Percentiles rank a stretch among this genome's conserved stretches.
These are phyloP conservation scores for Cardamine chenopodiifolia DNA, from an alignment of 345 rosid species.

Conservation along the genomic window DNA sequence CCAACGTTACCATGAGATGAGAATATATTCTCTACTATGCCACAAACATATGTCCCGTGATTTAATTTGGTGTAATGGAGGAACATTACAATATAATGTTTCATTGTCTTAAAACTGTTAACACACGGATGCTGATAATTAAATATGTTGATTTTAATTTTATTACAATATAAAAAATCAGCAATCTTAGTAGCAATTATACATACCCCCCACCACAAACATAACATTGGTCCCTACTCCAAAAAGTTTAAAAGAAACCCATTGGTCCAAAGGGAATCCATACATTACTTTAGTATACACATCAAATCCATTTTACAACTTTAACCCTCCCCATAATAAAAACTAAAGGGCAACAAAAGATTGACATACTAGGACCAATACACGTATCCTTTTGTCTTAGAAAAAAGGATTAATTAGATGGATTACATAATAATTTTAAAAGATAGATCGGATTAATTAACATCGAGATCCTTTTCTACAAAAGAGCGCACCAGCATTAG, in stretches of 20 bases:
- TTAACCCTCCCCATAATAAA: constrained; percentile 36
- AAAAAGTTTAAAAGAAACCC: constrained; percentile 29
- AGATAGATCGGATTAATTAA: constrained; percentile 40
- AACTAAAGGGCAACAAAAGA: constrained; percentile 28
- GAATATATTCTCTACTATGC: constrained; percentile 8
- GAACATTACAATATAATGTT: neutral
- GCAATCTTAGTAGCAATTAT: constrained; percentile 28
- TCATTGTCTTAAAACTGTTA: neutral
- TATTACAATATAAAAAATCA: constrained; percentile 16
- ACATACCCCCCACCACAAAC: constrained; percentile 34
- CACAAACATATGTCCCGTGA: neutral
- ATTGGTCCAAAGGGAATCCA: constrained; percentile 41
- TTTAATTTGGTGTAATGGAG: neutral
- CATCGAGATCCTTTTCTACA: constrained; percentile 67
- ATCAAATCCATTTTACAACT: constrained; percentile 42
- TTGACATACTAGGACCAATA: constrained; percentile 26
- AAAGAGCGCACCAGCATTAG: constrained; percentile 54
- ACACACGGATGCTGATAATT: constrained; percentile 10
- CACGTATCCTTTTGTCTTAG: constrained; percentile 17
- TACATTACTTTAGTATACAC: constrained; percentile 39
- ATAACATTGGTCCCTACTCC: constrained; percentile 40
- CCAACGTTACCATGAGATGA: neutral
- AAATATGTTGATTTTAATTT: constrained; percentile 26
- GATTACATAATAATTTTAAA: constrained; percentile 7
- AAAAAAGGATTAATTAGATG: constrained; percentile 10